Evolutionary conservation across 768 basidiomycete species (phyloP), one percentile per base, ranked within the genome.

Genomic region (Suillus occidentalis): DNA sequence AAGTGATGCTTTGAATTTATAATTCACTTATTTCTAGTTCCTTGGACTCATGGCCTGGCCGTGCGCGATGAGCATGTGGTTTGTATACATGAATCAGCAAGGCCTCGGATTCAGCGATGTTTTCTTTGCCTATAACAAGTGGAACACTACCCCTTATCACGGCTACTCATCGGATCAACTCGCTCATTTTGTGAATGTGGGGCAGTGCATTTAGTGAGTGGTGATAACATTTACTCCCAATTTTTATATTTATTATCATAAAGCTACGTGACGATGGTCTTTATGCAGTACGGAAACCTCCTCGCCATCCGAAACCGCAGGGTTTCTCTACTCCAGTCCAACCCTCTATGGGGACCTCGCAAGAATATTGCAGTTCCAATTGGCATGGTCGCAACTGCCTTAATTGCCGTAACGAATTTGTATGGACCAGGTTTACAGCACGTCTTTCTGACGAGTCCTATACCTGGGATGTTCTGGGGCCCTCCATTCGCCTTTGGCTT

Each of bases 211-310:
- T 53, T 83, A 81, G 82, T 83, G 65, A 43, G 82, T 71, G 36
- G 2, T n/a, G 40, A 42, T 12, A 18, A 39, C 52, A 20, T 16
- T 5, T 20, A 39, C 43, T 61, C 50, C 34, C 25, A 22, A 49
- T 42, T 3, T 14, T 52, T 6, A 40, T 37, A 56, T 7, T 5
- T 66, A n/a, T 37, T 14, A 40, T 49, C 60, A 36, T 36, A 55
- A 31, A 83, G 82, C 67, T 83, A 83, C 63, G 79, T 83, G 61
- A 80, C 83, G 20, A 77, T 84, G 69, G 83, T 84, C 49, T 77
- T 83, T 64, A 70, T 83, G 20, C 82, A 83, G 65, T 83, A 77
- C 49, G 81, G 81, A 5, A 75, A 63, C 40, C 72, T 83, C 20
- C 80, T 83, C 18, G 72, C 82, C 12, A 77, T 79, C 25, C 80